phyloP scores from a whole-genome alignment of 129 eudicot genomes.

The Smallanthus sonchifolius region DNA sequence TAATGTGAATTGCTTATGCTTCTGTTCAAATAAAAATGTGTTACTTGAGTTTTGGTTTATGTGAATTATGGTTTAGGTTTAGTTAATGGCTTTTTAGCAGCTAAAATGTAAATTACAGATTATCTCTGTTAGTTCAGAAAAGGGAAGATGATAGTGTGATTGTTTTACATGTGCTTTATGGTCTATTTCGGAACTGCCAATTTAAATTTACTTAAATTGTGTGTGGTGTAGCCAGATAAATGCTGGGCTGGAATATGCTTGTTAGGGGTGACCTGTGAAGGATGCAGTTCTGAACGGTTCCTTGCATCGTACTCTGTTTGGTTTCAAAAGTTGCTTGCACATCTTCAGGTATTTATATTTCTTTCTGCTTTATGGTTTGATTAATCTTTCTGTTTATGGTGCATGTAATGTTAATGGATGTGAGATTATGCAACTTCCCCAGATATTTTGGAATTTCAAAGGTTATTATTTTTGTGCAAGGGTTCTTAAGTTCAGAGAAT shows the following conservation, averaged over 20 bases:
- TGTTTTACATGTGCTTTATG: slow-evolving; percentile 1
- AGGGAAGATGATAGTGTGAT: background rate
- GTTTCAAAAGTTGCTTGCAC: slow-evolving; percentile 61
- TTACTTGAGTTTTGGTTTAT: background rate
- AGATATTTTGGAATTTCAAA: slow-evolving; percentile 4
- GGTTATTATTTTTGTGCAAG: background rate
- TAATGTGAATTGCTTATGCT: background rate
- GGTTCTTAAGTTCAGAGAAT: background rate
- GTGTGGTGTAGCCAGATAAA: slow-evolving; percentile 82
- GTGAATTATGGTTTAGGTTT: background rate
- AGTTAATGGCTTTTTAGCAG: background rate
- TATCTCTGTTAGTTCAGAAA: background rate
- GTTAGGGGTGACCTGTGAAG: slow-evolving; percentile 82
- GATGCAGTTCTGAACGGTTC: slow-evolving; percentile 76
- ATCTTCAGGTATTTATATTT: slow-evolving; percentile 63
- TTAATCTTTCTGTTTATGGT: slow-evolving; percentile 3
- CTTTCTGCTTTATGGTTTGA: background rate
- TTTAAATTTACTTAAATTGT: slow-evolving; percentile 16
- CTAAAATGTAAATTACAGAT: background rate
- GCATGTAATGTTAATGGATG: background rate
- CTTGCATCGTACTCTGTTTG: slow-evolving; percentile 66
- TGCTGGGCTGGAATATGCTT: slow-evolving; percentile 92
- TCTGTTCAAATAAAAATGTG: background rate
- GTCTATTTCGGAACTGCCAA: background rate
- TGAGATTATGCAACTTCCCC: background rate